Conservation (phyloP, 106 monocot species). For the Platanthera zijinensis region DNA sequence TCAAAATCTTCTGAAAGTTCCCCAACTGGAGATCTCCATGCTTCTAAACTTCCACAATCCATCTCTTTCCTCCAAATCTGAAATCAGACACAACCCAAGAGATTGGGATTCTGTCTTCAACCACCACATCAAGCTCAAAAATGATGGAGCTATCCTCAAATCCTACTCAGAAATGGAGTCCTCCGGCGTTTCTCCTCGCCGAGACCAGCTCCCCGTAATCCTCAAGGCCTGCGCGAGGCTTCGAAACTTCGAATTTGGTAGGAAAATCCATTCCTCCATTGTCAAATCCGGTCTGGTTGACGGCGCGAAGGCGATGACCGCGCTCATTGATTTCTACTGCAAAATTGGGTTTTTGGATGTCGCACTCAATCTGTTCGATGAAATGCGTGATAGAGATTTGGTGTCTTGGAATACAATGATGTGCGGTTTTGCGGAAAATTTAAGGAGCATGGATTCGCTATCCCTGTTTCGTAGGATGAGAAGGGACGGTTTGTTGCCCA, state of each 20-base stretch:
- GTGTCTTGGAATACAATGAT: slow-evolving; percentile 11
- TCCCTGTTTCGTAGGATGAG: slow-evolving; percentile 15
- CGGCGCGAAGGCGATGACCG: slow-evolving; percentile 13
- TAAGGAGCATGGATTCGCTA: slow-evolving; percentile 11
- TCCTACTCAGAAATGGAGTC: slow-evolving; percentile 12
- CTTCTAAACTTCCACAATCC: neutral
- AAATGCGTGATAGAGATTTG: slow-evolving; percentile 16
- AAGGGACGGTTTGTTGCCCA: slow-evolving; percentile 11
- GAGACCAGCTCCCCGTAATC: slow-evolving; percentile 14
- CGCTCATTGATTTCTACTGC: slow-evolving; percentile 26
- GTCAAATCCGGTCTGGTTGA: neutral
- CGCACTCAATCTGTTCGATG: slow-evolving; percentile 11
- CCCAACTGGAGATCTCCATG: neutral
- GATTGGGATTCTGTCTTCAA: slow-evolving; percentile 16
- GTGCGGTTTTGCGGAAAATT: slow-evolving; percentile 14
- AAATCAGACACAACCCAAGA: slow-evolving; percentile 6
- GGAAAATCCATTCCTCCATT: slow-evolving; percentile 11
- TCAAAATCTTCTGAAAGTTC: neutral
- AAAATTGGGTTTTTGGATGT: slow-evolving; percentile 7
- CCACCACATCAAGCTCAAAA: slow-evolving; percentile 21
- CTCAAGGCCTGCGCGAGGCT: slow-evolving; percentile 27
- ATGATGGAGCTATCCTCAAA: slow-evolving; percentile 23
- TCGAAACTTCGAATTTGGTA: slow-evolving; percentile 9
- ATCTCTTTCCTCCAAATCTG: neutral
- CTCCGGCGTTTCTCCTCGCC: neutral